Evolutionary conservation across 139 green algal species (phyloP).

Genomic region (Chlamydomonas sp.): DNA sequence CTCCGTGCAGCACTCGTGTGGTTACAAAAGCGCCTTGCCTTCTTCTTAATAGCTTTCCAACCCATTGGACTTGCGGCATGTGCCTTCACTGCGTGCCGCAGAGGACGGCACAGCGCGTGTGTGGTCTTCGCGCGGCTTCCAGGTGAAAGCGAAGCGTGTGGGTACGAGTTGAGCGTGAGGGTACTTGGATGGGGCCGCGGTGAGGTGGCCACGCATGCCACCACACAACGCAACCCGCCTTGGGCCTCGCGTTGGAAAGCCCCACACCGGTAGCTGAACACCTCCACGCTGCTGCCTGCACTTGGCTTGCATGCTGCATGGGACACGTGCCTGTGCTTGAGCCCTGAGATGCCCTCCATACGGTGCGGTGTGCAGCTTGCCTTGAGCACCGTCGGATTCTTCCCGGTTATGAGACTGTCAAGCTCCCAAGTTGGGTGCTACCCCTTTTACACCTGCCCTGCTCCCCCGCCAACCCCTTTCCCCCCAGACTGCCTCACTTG

Average conservation of each 20-base stretch:
- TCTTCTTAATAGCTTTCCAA: no score
- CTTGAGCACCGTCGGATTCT: no score
- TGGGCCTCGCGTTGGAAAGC: no score
- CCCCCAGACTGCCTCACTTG: background rate
- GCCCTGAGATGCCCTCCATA: background rate
- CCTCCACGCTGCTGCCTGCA: background rate
- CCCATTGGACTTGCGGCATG: background rate
- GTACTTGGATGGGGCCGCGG: background rate
- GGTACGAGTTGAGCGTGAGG: background rate
- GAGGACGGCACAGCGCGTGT: conserved; percentile 1
- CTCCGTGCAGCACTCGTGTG: no score
- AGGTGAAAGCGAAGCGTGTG: background rate
- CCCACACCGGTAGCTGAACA: no score
- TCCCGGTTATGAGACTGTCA: background rate
- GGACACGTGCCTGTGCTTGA: background rate
- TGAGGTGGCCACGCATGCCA: background rate
- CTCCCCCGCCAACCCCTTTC: background rate
- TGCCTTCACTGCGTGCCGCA: background rate
- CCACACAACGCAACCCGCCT: background rate
- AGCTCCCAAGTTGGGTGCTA: background rate
- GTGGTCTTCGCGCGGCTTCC: background rate
- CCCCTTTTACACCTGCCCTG: background rate
- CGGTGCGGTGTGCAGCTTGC: no score
- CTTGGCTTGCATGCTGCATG: background rate
- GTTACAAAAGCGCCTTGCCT: no score